Evolutionary conservation across 73 alveolate genomes (phyloP), one percentile per base, ranked within the genome.

Genomic region (Paramecium sexaurelia): DNA sequence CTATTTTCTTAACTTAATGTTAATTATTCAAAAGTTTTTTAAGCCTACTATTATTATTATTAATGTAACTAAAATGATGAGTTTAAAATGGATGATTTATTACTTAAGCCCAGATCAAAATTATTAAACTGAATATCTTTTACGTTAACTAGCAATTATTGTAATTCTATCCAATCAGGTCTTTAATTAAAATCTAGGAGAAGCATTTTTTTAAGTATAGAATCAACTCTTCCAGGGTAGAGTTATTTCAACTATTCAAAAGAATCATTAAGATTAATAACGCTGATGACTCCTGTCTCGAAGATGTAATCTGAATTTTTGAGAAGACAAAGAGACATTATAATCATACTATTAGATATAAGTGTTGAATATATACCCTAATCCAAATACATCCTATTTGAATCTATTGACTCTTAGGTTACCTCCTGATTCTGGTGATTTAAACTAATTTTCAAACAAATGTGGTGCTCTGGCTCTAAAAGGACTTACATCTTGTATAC

Each of bases 391-490:
- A 26, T 78, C 90, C 22, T 39, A 20, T 24, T 78, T 78, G 19
- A 78, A 78, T 19, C 90, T 20, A 78, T 78, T 78, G 6, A 43
- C 73, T 78, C 90, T 40, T 9, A 78, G 41, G 19, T 26, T 45
- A 7, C 73, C 73, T 29, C 26, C 40, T 20, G 71, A 29, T 33
- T 78, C 90, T 8, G 90, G 90, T 5, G 90, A 22, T 45, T 78
- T 78, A 24, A 7, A 78, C 22, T 78, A 78, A 43, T 78, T 78
- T 78, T 78, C 90, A 78, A 78, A 78, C 24, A 78, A 24, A 40
- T 78, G 90, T 9, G 90, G 90, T 17, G 90, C 90, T 78, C 90
- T 78, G 11, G 90, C 90, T 78, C 90, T 78, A 27, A 78, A 78
- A 2, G 90, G 90, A 40, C 90, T 78, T 4, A 78, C 68, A 78